Evolutionary conservation across 345 rosid genomes (phyloP).

Genomic region (Arabis hirsuta): DNA sequence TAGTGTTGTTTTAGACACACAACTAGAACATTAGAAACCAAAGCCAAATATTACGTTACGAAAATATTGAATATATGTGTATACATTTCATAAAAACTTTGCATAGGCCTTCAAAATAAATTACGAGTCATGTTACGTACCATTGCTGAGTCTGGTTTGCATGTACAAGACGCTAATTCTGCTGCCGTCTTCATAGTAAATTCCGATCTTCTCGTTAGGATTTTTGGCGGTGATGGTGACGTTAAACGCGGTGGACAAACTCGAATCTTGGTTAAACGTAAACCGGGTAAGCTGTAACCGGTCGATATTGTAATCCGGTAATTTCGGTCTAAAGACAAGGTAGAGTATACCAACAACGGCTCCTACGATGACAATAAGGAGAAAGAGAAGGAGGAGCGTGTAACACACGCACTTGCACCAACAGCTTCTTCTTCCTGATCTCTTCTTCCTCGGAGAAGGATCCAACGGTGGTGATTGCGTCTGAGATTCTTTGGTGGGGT

Average conservation of each 20-base stretch:
- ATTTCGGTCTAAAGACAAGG: slow-evolving; percentile 77
- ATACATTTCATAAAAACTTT: too few species aligned
- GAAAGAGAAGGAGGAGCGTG: slow-evolving; percentile 56
- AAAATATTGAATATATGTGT: too few species aligned
- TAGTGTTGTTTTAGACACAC: too few species aligned
- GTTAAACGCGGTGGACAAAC: slow-evolving; percentile 60
- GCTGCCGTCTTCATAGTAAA: slow-evolving; percentile 87
- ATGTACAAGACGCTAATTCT: slow-evolving; percentile 59
- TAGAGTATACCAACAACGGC: slow-evolving; percentile 56
- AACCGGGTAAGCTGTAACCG: slow-evolving; percentile 59
- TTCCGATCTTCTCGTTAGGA: slow-evolving; percentile 78
- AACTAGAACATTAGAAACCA: too few species aligned
- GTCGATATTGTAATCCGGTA: slow-evolving; percentile 72
- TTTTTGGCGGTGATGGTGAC: slow-evolving; percentile 69
- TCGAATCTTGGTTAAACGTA: slow-evolving; percentile 46
- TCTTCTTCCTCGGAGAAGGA: slow-evolving; percentile 52
- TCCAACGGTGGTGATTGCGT: slow-evolving; percentile 32
- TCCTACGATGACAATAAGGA: slow-evolving; percentile 55
- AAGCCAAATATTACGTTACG: too few species aligned
- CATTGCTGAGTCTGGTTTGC: slow-evolving; percentile 56
- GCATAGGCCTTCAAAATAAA: too few species aligned
- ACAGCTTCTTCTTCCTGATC: slow-evolving; percentile 53
- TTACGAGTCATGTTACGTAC: slow-evolving; percentile 14
- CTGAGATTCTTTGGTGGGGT: slow-evolving; percentile 32
- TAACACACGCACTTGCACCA: slow-evolving; percentile 71